phyloP scores from a whole-genome alignment of 805 yeast species.

The Kluyveromyces dobzhanskii region DNA sequence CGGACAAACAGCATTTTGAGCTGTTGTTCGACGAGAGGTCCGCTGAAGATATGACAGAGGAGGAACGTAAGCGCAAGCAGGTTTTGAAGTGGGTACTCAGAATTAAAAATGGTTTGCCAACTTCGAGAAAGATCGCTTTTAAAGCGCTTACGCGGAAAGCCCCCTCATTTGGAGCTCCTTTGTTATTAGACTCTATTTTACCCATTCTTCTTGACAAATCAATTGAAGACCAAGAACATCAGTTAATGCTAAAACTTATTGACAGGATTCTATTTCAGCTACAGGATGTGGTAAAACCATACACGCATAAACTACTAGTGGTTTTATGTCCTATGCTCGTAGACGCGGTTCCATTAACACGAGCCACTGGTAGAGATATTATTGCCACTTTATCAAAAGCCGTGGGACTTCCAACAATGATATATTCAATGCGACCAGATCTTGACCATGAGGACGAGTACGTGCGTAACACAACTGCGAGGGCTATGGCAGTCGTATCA shows the following conservation, averaged over 20 bases:
- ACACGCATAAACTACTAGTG: slow-evolving; percentile 58
- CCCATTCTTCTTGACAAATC: slow-evolving; percentile 68
- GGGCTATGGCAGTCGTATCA: slow-evolving; percentile 79
- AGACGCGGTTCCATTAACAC: slow-evolving; percentile 68
- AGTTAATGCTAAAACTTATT: slow-evolving; percentile 66
- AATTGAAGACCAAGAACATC: slow-evolving; percentile 76
- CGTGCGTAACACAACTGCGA: slow-evolving; percentile 64
- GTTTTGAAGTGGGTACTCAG: slow-evolving; percentile 57
- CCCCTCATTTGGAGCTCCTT: slow-evolving; percentile 55
- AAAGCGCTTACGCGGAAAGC: slow-evolving; percentile 60
- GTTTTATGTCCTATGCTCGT: slow-evolving; percentile 73
- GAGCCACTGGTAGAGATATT: slow-evolving; percentile 74
- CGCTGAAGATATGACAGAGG: slow-evolving; percentile 33
- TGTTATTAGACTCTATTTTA: slow-evolving; percentile 60
- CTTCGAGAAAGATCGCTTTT: slow-evolving; percentile 59
- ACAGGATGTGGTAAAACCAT: slow-evolving; percentile 61
- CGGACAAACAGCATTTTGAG: slow-evolving; percentile 66
- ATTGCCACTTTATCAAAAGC: slow-evolving; percentile 68
- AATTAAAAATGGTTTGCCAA: slow-evolving; percentile 72
- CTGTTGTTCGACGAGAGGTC: slow-evolving; percentile 36
- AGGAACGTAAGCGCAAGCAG: slow-evolving; percentile 50
- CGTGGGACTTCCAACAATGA: slow-evolving; percentile 73
- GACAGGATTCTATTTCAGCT: slow-evolving; percentile 61
- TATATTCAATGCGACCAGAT: slow-evolving; percentile 73
- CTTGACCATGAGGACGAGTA: slow-evolving; percentile 77